phyloP scores from a whole-genome alignment of 169 alveolate genomes.

The Plasmodium cynomolgi region DNA sequence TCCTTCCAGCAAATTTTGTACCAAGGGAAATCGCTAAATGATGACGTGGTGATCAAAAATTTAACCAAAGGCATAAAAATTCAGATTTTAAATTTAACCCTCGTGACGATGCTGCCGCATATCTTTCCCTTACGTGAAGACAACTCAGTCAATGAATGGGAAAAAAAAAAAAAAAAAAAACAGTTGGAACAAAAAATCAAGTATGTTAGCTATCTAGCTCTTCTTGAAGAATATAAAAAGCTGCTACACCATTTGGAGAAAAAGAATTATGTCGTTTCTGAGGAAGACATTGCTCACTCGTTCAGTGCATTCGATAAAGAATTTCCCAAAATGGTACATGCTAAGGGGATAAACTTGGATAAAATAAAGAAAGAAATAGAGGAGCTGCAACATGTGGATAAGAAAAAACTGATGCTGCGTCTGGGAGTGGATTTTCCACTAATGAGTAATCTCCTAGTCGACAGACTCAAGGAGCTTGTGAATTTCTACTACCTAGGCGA shows the following conservation, averaged over 20 bases:
- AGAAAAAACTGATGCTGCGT: conserved; percentile 41
- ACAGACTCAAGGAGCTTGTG: conserved; percentile 31
- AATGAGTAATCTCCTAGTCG: conserved; percentile 25
- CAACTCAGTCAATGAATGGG: background rate
- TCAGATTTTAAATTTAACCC: conserved; percentile 33
- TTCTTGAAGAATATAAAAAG: conserved; percentile 53
- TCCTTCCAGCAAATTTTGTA: conserved; percentile 39
- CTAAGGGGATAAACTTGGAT: conserved; percentile 36
- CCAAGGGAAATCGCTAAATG: conserved; percentile 17
- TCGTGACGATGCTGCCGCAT: conserved; percentile 47
- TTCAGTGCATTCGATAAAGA: conserved; percentile 22
- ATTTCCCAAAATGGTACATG: conserved; percentile 24
- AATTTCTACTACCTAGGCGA: conserved; percentile 59
- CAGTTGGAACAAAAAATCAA: conserved; percentile 16
- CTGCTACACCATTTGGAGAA: conserved; percentile 22
- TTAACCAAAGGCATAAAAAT: conserved; percentile 45
- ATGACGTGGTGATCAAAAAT: conserved; percentile 12
- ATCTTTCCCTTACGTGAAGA: conserved; percentile 20
- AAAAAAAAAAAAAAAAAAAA: conserved; percentile 17
- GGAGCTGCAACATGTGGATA: background rate
- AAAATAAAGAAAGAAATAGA: conserved; percentile 62
- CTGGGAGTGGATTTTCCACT: conserved; percentile 61
- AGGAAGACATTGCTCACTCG: conserved; percentile 30
- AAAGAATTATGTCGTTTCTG: conserved; percentile 11
- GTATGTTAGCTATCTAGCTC: conserved; percentile 25